These are phyloP conservation scores for Geotrichum reessii DNA, from an alignment of 1,139 yeast genomes.

Conservation along the genomic window DNA sequence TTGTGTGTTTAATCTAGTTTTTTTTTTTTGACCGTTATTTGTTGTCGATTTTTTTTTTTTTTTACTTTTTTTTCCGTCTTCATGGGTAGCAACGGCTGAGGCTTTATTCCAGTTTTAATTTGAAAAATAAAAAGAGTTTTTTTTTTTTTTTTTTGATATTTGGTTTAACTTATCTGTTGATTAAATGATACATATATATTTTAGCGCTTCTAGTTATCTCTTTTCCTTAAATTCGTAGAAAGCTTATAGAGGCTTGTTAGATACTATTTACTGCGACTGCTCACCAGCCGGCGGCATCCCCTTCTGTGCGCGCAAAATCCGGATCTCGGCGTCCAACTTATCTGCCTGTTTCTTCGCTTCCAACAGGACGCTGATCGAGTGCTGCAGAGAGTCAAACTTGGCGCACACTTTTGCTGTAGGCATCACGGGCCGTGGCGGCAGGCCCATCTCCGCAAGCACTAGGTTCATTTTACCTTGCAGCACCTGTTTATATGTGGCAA, in stretches of 20 bases:
- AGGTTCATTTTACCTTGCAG: slow-evolving; percentile 70
- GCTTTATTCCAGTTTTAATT: too few relatives aligned
- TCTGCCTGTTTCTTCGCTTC: slow-evolving; percentile 86
- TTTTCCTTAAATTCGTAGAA: too few relatives aligned
- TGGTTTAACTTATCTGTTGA: background rate
- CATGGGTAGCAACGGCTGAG: background rate
- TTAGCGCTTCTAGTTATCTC: too few relatives aligned
- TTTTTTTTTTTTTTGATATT: background rate
- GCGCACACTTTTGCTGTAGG: slow-evolving; percentile 78
- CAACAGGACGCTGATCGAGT: slow-evolving; percentile 64
- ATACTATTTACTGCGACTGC: background rate
- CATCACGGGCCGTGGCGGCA: slow-evolving; percentile 77
- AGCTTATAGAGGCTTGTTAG: too few relatives aligned
- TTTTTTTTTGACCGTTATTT: background rate
- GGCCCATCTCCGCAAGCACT: slow-evolving; percentile 71
- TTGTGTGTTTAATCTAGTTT: background rate
- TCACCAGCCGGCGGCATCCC: background rate
- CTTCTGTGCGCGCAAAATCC: slow-evolving; percentile 44
- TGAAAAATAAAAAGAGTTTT: background rate
- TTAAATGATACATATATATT: background rate
- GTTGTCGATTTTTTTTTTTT: background rate
- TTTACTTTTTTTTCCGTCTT: background rate
- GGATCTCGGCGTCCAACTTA: slow-evolving; percentile 75
- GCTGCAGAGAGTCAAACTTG: slow-evolving; percentile 70
- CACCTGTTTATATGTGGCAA: slow-evolving; percentile 58